Evolutionary conservation across 23 red algal genomes (phyloP).

Genomic region (Gracilaria gracilis): DNA sequence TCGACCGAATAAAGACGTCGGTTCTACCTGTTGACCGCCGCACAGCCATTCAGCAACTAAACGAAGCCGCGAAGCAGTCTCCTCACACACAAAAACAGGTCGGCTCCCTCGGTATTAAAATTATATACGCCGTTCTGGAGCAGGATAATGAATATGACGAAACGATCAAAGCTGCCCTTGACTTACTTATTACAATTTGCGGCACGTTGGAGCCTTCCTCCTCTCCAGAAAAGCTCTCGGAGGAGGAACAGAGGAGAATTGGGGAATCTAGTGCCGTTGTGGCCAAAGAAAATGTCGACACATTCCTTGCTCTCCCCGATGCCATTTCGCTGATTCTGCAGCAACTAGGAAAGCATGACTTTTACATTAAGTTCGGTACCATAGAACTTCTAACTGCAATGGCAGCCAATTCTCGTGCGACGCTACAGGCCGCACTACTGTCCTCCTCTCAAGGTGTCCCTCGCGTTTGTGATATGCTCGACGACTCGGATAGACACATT

Average conservation of each 20-base stretch:
- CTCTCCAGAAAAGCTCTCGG: background rate
- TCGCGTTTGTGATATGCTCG: constrained; percentile 76
- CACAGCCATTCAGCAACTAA: constrained; percentile 69
- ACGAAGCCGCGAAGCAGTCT: constrained; percentile 51
- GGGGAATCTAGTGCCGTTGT: constrained; percentile 24
- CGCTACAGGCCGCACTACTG: constrained; percentile 69
- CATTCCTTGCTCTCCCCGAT: constrained; percentile 71
- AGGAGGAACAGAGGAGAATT: constrained; percentile 1
- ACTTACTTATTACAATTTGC: constrained; percentile 77
- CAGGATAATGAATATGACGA: constrained; percentile 89
- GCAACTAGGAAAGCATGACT: constrained; percentile 79
- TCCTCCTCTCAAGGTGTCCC: constrained; percentile 66
- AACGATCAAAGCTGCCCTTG: constrained; percentile 72
- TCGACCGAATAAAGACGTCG: constrained; percentile 81
- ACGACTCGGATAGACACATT: constrained; percentile 76
- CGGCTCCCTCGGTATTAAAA: constrained; percentile 52
- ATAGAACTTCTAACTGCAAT: constrained; percentile 90
- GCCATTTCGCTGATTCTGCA: constrained; percentile 70
- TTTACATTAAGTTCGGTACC: constrained; percentile 82
- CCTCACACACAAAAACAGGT: constrained; percentile 64
- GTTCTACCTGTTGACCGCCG: constrained; percentile 88
- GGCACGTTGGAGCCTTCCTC: constrained; percentile 54
- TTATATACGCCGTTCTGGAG: constrained; percentile 91
- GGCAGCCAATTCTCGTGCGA: constrained; percentile 42
- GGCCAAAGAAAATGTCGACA: constrained; percentile 42